Evolutionary conservation across 805 yeast genomes (phyloP), one percentile per base, ranked within the genome.

Genomic region (Priceomyces melissophilus): DNA sequence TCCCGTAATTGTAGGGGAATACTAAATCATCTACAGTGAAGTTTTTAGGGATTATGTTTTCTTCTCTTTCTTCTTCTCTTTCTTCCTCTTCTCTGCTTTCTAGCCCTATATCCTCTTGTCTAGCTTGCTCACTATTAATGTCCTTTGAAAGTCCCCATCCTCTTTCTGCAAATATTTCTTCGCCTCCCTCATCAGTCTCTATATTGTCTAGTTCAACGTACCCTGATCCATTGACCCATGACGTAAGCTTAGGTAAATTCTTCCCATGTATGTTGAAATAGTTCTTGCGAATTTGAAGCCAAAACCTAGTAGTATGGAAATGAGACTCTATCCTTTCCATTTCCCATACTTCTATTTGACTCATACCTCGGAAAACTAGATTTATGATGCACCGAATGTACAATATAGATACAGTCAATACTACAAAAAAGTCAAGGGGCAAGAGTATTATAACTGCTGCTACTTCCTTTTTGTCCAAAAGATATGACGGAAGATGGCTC

Each of bases 311-410:
- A 2, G 76, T 72, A 39, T 76, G 71, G 43, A 80, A 76, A 47
- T 84, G 84, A 3, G 80, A 66, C 39, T 80, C 88, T 2, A 87
- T 69, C 49, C 98, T 73, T 49, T 93, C 98, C 60, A 70, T 60
- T 54, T 91, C 98, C 99, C 99, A 91, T 2, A 75, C 69, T 63
- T 91, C 99, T 39, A 91, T 90, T 57, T 87, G 95, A 1, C 97
- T 82, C 76, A 78, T 82, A 17, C 96, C 96, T 23, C 69, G 62
- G 38, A 76, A 57, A 1, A 75, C 47, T 46, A 79, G 66, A 53
- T 81, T 79, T 30, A 68, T 58, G 2, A 83, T 12, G 40, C 89
- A 82, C 50, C 96, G 71, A 2, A 81, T 35, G 13, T 81, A 67
- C 41, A 93, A 66, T 3, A 85, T 49, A 0, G 71, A 55, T 2